These are phyloP conservation scores for Spirogloea muscicola DNA, from an alignment of 139 green algal genomes.

Conservation along the genomic window DNA sequence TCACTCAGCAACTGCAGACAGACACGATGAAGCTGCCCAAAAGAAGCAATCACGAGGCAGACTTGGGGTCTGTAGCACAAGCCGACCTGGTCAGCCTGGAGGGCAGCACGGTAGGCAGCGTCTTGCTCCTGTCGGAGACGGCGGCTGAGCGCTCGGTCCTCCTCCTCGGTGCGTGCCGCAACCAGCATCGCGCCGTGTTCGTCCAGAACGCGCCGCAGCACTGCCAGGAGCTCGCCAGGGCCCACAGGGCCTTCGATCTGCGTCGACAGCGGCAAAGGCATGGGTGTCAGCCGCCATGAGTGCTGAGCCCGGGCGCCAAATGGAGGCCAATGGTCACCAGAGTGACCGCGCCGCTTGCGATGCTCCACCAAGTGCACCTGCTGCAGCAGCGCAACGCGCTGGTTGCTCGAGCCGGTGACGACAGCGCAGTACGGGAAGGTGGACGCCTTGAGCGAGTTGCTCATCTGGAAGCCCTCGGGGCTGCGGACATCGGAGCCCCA, in stretches of 20 bases:
- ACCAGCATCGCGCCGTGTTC: constrained; percentile 50
- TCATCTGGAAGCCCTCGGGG: constrained; percentile 43
- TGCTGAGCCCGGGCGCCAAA: too few species aligned
- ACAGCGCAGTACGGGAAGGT: constrained; percentile 46
- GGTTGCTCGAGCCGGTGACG: constrained; percentile 18
- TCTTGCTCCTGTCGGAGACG: constrained; percentile 49
- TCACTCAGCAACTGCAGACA: too few species aligned
- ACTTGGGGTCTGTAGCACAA: too few species aligned
- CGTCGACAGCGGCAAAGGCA: too few species aligned
- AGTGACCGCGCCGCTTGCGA: too few species aligned
- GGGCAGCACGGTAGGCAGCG: constrained; percentile 45
- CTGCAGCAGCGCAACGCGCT: constrained; percentile 35
- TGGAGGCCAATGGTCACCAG: too few species aligned
- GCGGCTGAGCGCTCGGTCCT: constrained; percentile 41
- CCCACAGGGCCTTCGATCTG: constrained; percentile 22
- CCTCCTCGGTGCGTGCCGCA: constrained; percentile 40
- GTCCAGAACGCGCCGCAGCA: constrained; percentile 21
- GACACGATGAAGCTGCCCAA: too few species aligned
- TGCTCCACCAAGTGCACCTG: background rate
- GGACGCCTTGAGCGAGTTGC: constrained; percentile 19
- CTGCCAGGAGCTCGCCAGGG: constrained; percentile 17
- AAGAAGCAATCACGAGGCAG: too few species aligned
- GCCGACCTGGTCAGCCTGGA: constrained; percentile 42
- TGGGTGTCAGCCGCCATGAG: too few species aligned
- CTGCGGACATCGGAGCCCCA: constrained; percentile 46